Conservation (phyloP, 805 yeast genomes). For the Starmerella floris region DNA sequence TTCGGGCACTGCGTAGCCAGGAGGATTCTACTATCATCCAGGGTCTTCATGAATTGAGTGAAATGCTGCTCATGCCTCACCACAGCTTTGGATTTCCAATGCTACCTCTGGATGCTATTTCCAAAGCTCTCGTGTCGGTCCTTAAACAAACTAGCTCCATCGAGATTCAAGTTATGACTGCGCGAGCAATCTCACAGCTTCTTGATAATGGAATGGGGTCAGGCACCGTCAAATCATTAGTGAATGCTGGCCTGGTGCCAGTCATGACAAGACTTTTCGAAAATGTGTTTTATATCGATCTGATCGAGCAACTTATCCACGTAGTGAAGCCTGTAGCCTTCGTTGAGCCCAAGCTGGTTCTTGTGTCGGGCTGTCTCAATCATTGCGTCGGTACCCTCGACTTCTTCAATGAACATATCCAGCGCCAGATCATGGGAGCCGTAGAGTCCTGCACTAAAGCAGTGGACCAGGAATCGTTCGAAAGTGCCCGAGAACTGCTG, state of each 20-base stretch:
- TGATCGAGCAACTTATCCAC: slow-evolving; percentile 74
- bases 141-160: slow-evolving; percentile 45
- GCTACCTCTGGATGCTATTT: slow-evolving; percentile 46
- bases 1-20: slow-evolving; percentile 6
- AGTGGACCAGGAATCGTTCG: slow-evolving; percentile 35
- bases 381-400: slow-evolving; percentile 65
- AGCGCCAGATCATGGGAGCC: slow-evolving; percentile 61
- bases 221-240: slow-evolving; percentile 48
- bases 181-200: slow-evolving; percentile 70
- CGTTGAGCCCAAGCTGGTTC: slow-evolving; percentile 24
- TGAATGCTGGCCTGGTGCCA: slow-evolving; percentile 51
- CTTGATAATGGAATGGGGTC: slow-evolving; percentile 49
- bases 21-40: slow-evolving; percentile 18
- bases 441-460: slow-evolving; percentile 55
- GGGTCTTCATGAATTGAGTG: slow-evolving; percentile 27
- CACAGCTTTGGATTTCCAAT: slow-evolving; percentile 19
- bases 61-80: slow-evolving; percentile 24
- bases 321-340: slow-evolving; percentile 28
- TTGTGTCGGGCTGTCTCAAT: slow-evolving; percentile 47
- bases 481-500: slow-evolving; percentile 15
- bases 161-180: slow-evolving; percentile 71
- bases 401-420: slow-evolving; percentile 80
- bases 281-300: slow-evolving; percentile 72
- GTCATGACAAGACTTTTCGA: slow-evolving; percentile 50
- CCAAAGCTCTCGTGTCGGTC: slow-evolving; percentile 42